phyloP scores from a whole-genome alignment of 495 filamentous ascomycete genomes.

The Jackrogersella multiformis region DNA sequence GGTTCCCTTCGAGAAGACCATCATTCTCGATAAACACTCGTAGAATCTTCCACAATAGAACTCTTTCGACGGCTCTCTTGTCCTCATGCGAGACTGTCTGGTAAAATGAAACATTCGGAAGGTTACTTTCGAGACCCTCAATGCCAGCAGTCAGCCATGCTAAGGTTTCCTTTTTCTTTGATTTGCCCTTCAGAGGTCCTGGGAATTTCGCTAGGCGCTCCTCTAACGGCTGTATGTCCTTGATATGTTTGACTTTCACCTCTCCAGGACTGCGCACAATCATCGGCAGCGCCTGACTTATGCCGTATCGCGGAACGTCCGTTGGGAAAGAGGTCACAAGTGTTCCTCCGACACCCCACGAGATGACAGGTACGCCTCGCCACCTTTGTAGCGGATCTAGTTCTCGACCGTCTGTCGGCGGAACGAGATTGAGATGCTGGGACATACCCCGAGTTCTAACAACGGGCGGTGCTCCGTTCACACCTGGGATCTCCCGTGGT shows the following conservation, averaged over 20 bases:
- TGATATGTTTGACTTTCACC: constrained; percentile 76
- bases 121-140: constrained; percentile 70
- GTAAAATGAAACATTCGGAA: constrained; percentile 60
- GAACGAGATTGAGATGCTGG: constrained; percentile 54
- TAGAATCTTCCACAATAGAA: constrained; percentile 88
- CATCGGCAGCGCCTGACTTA: constrained; percentile 74
- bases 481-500: constrained; percentile 53
- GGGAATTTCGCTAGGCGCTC: constrained; percentile 84
- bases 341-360: constrained; percentile 87
- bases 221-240: constrained; percentile 71
- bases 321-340: constrained; percentile 88
- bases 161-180: constrained; percentile 92
- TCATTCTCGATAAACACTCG: constrained; percentile 85
- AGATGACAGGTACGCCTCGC: constrained; percentile 86
- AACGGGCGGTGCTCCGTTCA: constrained; percentile 24
- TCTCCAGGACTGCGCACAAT: constrained; percentile 87
- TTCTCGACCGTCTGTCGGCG: constrained; percentile 82
- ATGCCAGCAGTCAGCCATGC: constrained; percentile 83
- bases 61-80: constrained; percentile 81
- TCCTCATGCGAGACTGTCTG: constrained; percentile 56
- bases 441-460: constrained; percentile 51
- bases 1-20: constrained; percentile 78
- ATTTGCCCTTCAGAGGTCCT: constrained; percentile 85
- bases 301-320: constrained; percentile 84
- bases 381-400: constrained; percentile 84